phyloP scores from a whole-genome alignment of 2,329 filamentous ascomycete species.

The Fusarium piperis region DNA sequence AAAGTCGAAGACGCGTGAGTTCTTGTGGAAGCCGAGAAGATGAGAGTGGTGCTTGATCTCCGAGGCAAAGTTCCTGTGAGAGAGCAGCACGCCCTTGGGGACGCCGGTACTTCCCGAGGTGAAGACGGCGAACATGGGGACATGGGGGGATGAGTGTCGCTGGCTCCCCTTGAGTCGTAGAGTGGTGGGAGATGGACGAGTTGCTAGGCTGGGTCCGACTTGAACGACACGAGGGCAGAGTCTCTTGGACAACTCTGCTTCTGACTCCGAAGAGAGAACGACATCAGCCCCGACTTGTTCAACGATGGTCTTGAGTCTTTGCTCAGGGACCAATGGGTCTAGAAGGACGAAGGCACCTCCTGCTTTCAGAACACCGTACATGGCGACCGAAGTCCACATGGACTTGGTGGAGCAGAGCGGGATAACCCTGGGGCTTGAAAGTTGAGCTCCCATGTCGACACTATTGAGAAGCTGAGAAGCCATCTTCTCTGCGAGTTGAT shows the following conservation, averaged over 20 bases:
- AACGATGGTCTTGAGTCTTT: constrained; percentile 13
- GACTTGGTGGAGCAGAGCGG: constrained; percentile 41
- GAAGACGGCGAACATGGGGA: constrained; percentile 36
- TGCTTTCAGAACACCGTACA: constrained; percentile 39
- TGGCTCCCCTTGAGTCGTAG: neutral
- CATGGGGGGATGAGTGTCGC: neutral
- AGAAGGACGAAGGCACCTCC: constrained; percentile 36
- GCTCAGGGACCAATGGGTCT: constrained; percentile 23
- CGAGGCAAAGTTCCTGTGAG: neutral
- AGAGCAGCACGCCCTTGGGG: neutral
- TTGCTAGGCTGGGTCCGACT: neutral
- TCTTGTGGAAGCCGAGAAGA: neutral
- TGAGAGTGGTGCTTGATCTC: neutral
- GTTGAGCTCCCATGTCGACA: neutral
- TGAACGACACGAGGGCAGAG: neutral
- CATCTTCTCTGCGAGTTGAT: neutral
- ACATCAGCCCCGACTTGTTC: neutral
- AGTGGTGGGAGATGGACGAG: neutral
- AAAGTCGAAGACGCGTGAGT: neutral
- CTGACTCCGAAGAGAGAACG: neutral
- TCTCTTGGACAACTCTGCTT: neutral
- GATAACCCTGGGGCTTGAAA: neutral
- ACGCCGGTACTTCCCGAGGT: constrained; percentile 38
- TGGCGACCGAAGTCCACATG: constrained; percentile 34
- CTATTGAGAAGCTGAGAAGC: neutral